These are phyloP conservation scores for Afroboletus lepidellus DNA, from an alignment of 1,284 basidiomycete genomes.

Conservation along the genomic window DNA sequence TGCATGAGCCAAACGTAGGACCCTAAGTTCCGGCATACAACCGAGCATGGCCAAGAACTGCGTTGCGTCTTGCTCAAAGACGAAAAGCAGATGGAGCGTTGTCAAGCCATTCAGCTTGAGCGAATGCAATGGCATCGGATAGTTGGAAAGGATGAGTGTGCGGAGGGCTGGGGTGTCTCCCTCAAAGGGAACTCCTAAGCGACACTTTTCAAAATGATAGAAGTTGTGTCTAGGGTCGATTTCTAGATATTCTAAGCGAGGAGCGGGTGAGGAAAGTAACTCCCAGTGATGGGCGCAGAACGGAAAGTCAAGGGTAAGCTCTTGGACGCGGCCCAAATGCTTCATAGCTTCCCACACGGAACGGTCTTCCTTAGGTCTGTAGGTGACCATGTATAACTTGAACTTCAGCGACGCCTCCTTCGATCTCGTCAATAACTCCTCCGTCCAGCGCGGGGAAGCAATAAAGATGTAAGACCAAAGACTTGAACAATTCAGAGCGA, in stretches of 20 bases:
- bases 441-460: neutral
- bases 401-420: neutral
- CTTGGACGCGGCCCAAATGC: conserved; percentile 19
- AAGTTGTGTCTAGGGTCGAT: neutral
- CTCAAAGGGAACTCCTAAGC: neutral
- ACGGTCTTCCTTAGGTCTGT: no score
- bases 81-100: neutral
- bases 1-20: neutral
- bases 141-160: conserved; percentile 24
- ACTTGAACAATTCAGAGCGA: neutral
- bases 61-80: neutral
- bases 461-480: neutral
- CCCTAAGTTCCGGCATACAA: neutral
- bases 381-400: neutral
- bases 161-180: conserved; percentile 27
- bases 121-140: conserved; percentile 8
- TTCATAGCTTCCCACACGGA: conserved; percentile 12
- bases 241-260: neutral
- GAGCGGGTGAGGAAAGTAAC: conserved; percentile 7
- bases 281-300: neutral
- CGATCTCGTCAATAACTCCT: neutral
- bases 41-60: neutral
- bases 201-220: neutral
- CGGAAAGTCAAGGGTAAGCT: conserved; percentile 7
- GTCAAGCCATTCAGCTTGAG: neutral